Evolutionary conservation across 2,329 filamentous ascomycete species (phyloP).

Genomic region (Pseudogymnoascus sp.): DNA sequence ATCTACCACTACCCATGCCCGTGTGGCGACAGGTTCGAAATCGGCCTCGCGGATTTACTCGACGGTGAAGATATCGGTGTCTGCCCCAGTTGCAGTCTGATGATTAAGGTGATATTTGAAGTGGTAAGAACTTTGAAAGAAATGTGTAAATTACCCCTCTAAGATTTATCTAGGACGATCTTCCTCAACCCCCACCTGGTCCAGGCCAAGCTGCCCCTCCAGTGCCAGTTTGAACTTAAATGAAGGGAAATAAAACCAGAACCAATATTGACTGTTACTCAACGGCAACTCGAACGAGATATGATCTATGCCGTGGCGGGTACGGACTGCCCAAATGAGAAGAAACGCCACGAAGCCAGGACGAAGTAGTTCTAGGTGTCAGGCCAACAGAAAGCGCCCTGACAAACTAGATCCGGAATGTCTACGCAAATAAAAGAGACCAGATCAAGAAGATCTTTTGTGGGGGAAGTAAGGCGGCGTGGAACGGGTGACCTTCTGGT

Average conservation of each 20-base stretch:
- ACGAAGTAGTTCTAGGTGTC: background rate
- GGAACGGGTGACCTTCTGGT: background rate
- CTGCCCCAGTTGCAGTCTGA: conserved; percentile 92
- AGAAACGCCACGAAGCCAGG: background rate
- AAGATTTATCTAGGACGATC: conserved; percentile 35
- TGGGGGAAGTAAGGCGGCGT: background rate
- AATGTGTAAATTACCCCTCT: background rate
- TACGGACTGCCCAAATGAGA: too few relatives aligned
- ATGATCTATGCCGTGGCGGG: background rate
- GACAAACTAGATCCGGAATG: background rate
- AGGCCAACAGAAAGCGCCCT: background rate
- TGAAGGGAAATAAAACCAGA: background rate
- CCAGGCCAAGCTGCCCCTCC: conserved; percentile 23
- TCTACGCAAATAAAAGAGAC: background rate
- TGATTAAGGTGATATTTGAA: conserved; percentile 94
- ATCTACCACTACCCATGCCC: conserved; percentile 96
- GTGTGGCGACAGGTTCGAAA: conserved; percentile 95
- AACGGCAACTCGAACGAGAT: background rate
- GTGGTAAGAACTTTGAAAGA: conserved; percentile 44
- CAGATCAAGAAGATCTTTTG: background rate
- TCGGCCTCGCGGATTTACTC: conserved; percentile 70
- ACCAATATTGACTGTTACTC: background rate
- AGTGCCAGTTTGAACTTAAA: background rate
- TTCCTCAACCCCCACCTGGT: conserved; percentile 35
- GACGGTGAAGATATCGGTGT: conserved; percentile 94